A percentile compares a stretch with the other conserved stretches of the same genome.
Evolutionary conservation across 805 yeast genomes (phyloP).

Genomic region (Pichia insulana): DNA sequence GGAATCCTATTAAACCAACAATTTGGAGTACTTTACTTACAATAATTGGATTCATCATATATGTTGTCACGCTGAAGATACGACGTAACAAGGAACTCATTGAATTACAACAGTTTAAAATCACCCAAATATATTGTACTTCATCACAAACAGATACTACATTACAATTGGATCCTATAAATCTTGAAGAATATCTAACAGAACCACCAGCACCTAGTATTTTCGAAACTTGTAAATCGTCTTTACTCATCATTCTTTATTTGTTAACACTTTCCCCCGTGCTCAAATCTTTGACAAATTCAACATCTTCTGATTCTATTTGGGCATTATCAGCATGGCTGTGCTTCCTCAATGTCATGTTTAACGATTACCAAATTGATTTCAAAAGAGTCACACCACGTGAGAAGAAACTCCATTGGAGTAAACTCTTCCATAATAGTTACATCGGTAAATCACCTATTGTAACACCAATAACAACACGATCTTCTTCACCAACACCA

Average conservation of each 20-base stretch:
- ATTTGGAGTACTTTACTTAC: conserved; percentile 27
- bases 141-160: neutral
- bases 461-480: neutral
- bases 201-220: conserved; percentile 24
- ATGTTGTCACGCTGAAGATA: conserved; percentile 22
- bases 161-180: neutral
- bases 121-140: conserved; percentile 18
- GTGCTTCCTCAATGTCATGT: conserved; percentile 54
- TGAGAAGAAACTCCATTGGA: conserved; percentile 7
- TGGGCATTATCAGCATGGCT: conserved; percentile 88
- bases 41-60: conserved; percentile 29
- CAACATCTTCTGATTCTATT: conserved; percentile 88
- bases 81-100: conserved; percentile 25
- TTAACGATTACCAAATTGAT: conserved; percentile 60
- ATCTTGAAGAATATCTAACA: conserved; percentile 19
- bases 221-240: conserved; percentile 46
- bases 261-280: conserved; percentile 82
- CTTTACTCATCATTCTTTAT: conserved; percentile 58
- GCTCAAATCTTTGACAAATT: conserved; percentile 73
- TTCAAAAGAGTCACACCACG: conserved; percentile 17
- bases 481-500: conserved; percentile 4
- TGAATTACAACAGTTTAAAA: conserved; percentile 21
- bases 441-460: neutral
- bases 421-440: conserved; percentile 2
- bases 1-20: conserved; percentile 43